Conservation (phyloP, 805 yeast species). For the Candida qinlingensis region DNA sequence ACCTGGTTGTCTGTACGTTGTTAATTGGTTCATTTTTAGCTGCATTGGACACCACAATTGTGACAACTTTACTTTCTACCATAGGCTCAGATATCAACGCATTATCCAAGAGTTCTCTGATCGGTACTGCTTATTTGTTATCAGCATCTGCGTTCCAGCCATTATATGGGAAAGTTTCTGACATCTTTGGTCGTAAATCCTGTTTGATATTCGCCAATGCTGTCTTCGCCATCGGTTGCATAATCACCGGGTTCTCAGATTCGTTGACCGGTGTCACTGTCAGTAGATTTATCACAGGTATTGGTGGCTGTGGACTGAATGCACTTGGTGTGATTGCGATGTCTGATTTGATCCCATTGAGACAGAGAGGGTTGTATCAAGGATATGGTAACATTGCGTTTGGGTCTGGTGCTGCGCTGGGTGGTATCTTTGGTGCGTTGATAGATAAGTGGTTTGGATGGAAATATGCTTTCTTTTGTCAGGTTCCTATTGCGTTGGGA, state of each 20-base stretch:
- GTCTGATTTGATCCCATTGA: constrained; percentile 69
- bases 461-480: constrained; percentile 55
- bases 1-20: constrained; percentile 30
- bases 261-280: constrained; percentile 29
- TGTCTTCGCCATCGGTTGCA: constrained; percentile 39
- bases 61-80: constrained; percentile 54
- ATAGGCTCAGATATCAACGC: constrained; percentile 63
- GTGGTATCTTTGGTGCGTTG: constrained; percentile 59
- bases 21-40: constrained; percentile 46
- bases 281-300: constrained; percentile 70
- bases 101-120: constrained; percentile 60
- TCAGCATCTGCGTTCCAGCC: constrained; percentile 68
- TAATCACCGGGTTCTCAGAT: constrained; percentile 30
- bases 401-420: constrained; percentile 69
- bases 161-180: constrained; percentile 56
- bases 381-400: constrained; percentile 72
- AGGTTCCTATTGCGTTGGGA: constrained; percentile 44
- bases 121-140: constrained; percentile 57
- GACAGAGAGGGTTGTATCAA: constrained; percentile 74
- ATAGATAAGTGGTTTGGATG: constrained; percentile 53
- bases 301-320: constrained; percentile 85
- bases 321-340: constrained; percentile 65
- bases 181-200: constrained; percentile 55
- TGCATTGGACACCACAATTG: constrained; percentile 60
- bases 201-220: constrained; percentile 34